Evolutionary conservation across 2,329 filamentous ascomycete species (phyloP).

Genomic region (Beauveria scarabaeidicola): DNA sequence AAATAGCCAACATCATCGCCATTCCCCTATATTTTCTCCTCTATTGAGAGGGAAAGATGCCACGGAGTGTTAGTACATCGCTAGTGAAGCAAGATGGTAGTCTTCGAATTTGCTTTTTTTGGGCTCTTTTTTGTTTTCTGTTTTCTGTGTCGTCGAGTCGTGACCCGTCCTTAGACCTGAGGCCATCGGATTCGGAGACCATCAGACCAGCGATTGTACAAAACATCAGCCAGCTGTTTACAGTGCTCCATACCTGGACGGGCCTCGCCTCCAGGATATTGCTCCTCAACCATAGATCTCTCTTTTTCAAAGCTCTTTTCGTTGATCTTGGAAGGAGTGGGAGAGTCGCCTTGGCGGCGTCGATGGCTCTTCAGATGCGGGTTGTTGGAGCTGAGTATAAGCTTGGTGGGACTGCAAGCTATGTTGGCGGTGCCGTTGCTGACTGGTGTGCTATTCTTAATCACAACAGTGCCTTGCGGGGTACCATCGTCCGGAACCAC

Average conservation of each 20-base stretch:
- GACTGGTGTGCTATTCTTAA: constrained; percentile 42
- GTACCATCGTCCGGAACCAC: constrained; percentile 33
- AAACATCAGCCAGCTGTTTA: constrained; percentile 77
- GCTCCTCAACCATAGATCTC: constrained; percentile 39
- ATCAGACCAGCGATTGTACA: constrained; percentile 86
- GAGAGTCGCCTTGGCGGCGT: constrained; percentile 46
- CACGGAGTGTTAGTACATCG: not conserved
- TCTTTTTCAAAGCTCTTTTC: constrained; percentile 40
- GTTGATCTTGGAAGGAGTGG: constrained; percentile 25
- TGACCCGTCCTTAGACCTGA: constrained; percentile 22
- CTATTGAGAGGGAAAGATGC: not conserved
- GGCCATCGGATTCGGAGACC: constrained; percentile 68
- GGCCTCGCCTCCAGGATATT: constrained; percentile 46
- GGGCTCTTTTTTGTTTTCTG: not conserved
- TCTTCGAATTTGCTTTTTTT: not conserved
- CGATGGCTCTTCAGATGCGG: constrained; percentile 76
- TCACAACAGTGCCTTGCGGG: constrained; percentile 48
- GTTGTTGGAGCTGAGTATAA: constrained; percentile 73
- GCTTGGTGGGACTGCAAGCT: constrained; percentile 44
- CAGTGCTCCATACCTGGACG: constrained; percentile 82
- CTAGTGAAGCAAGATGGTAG: not conserved
- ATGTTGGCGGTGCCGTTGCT: constrained; percentile 10
- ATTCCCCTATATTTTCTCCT: not conserved
- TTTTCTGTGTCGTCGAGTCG: not conserved
- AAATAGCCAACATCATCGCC: constrained; percentile 4